Evolutionary conservation across 192 early-diverging fungal genomes (phyloP).

Genomic region (Hyaloraphidium curvatum): DNA sequence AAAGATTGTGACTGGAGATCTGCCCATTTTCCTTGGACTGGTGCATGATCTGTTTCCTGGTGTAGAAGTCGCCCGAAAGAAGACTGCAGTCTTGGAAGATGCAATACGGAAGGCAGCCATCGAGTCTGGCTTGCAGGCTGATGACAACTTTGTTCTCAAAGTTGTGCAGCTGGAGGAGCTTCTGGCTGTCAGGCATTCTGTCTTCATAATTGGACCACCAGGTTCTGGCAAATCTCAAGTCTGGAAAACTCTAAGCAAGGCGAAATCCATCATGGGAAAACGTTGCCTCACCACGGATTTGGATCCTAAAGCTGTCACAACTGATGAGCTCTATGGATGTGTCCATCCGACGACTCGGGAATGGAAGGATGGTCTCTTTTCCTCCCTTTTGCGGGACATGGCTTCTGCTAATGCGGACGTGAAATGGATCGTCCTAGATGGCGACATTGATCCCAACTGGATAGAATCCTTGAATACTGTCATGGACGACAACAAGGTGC

Average conservation of each 20-base stretch:
- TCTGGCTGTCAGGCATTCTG: slow-evolving; percentile 42
- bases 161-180: slow-evolving; percentile 42
- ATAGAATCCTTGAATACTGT: slow-evolving; percentile 47
- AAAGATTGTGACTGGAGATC: slow-evolving; percentile 42
- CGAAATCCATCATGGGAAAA: slow-evolving; percentile 23
- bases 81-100: slow-evolving; percentile 35
- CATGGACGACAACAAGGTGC: slow-evolving; percentile 53
- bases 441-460: slow-evolving; percentile 36
- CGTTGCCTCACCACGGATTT: slow-evolving; percentile 36
- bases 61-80: slow-evolving; percentile 33
- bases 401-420: slow-evolving; percentile 33
- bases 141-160: slow-evolving; percentile 43
- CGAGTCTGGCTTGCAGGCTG: slow-evolving; percentile 37
- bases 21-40: slow-evolving; percentile 42
- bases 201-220: slow-evolving; percentile 46
- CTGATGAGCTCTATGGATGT: slow-evolving; percentile 44
- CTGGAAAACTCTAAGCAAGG: slow-evolving; percentile 43
- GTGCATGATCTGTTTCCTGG: slow-evolving; percentile 47
- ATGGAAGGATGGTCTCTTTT: slow-evolving; percentile 50
- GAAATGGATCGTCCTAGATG: slow-evolving; percentile 43
- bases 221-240: slow-evolving; percentile 43
- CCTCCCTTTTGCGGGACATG: slow-evolving; percentile 36
- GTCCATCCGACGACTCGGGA: slow-evolving; percentile 44
- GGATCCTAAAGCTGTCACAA: slow-evolving; percentile 43
- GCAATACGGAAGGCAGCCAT: slow-evolving; percentile 42